phyloP scores from a whole-genome alignment of 2,329 filamentous ascomycete genomes.

The Pseudogymnoascus destructans region DNA sequence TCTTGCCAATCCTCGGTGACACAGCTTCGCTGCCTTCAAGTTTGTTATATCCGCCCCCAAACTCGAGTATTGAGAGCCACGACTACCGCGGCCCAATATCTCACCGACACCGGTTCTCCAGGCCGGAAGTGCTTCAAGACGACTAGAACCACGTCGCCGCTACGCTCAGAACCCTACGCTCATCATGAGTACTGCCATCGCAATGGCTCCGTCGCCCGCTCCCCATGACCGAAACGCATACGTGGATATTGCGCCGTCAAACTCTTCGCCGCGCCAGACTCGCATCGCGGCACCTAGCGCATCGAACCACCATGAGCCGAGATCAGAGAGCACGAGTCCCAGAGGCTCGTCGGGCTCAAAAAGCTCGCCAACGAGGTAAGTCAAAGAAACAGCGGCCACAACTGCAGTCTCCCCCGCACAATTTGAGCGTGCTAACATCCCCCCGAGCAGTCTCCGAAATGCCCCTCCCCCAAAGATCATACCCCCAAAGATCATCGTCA shows the following conservation, averaged over 20 bases:
- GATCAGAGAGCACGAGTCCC: slow-evolving; percentile 43
- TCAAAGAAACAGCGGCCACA: slow-evolving; percentile 15
- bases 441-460: slow-evolving; percentile 35
- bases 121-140: not conserved
- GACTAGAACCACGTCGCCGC: not conserved
- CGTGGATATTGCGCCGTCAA: slow-evolving; percentile 34
- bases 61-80: not conserved
- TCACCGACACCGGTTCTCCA: not conserved
- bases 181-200: slow-evolving; percentile 54
- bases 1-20: not conserved
- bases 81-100: not conserved
- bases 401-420: slow-evolving; percentile 9
- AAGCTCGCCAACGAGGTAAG: slow-evolving; percentile 50
- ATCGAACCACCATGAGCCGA: slow-evolving; percentile 34
- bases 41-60: not conserved
- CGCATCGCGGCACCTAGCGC: slow-evolving; percentile 27
- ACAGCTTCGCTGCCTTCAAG: not conserved
- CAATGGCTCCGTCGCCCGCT: slow-evolving; percentile 56
- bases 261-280: slow-evolving; percentile 20
- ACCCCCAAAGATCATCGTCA: slow-evolving; percentile 92
- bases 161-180: slow-evolving; percentile 10
- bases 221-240: slow-evolving; percentile 51
- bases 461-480: slow-evolving; percentile 70
- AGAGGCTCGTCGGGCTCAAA: slow-evolving; percentile 34
- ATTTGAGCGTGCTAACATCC: slow-evolving; percentile 12